Evolutionary conservation across 805 yeast genomes (phyloP).

Genomic region (Tetrapisispora namnaoensis): DNA sequence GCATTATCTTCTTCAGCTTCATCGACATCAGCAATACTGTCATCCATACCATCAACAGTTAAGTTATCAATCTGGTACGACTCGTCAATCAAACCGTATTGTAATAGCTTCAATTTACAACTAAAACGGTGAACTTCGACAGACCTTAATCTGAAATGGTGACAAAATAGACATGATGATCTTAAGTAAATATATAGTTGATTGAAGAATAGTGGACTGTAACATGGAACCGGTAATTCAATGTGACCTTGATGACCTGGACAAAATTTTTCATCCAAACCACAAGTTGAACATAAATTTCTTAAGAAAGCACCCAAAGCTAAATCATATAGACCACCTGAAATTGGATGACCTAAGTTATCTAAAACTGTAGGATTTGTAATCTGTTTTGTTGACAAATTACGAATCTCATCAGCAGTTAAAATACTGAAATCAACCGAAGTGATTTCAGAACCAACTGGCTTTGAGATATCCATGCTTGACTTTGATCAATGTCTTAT

Average conservation of each 20-base stretch:
- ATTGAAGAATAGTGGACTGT: conserved; percentile 88
- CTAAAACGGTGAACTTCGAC: conserved; percentile 65
- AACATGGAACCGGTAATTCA: conserved; percentile 90
- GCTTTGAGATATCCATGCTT: conserved; percentile 88
- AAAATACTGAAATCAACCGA: conserved; percentile 89
- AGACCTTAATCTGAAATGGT: conserved; percentile 61
- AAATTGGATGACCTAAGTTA: conserved; percentile 89
- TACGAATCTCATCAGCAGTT: conserved; percentile 70
- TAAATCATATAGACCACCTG: conserved; percentile 88
- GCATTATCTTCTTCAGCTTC: conserved; percentile 32
- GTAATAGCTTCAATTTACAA: conserved; percentile 72
- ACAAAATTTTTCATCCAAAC: conserved; percentile 85
- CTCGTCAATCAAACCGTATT: conserved; percentile 81
- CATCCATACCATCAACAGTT: conserved; percentile 26
- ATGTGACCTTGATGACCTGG: conserved; percentile 99
- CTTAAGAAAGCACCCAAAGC: conserved; percentile 90
- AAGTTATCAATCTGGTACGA: conserved; percentile 63
- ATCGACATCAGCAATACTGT: conserved; percentile 35
- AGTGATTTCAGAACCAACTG: conserved; percentile 88
- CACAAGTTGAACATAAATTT: conserved; percentile 90
- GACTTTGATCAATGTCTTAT: not conserved
- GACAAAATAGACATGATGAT: conserved; percentile 83
- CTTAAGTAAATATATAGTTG: conserved; percentile 81
- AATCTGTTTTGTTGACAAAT: conserved; percentile 87
- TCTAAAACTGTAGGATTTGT: conserved; percentile 94